A percentile compares a stretch with the other conserved stretches of the same genome.
These are phyloP conservation scores for Yarrowia sp. DNA, from an alignment of 805 yeast genomes.

Conservation along the genomic window DNA sequence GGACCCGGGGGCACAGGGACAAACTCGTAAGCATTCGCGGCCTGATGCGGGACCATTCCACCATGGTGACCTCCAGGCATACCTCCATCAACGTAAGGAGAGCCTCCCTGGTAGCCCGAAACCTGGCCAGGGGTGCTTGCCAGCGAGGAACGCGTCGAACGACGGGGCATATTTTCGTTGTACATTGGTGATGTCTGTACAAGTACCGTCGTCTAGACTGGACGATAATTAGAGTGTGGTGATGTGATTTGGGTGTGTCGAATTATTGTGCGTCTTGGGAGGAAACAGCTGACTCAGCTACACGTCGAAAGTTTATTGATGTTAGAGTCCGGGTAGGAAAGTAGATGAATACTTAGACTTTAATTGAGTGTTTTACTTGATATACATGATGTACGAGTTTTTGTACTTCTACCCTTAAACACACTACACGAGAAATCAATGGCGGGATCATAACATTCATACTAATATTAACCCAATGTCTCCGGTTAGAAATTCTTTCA, in stretches of 20 bases:
- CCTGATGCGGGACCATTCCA: background rate
- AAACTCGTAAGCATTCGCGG: background rate
- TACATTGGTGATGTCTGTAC: background rate
- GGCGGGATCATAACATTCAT: background rate
- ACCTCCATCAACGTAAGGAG: constrained; percentile 5
- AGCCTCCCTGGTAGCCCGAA: background rate
- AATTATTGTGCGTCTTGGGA: background rate
- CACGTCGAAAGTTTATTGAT: background rate
- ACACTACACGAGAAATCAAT: background rate
- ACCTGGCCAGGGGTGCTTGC: constrained; percentile 9
- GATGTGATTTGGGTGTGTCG: constrained; percentile 5
- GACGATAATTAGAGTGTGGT: constrained; percentile 20
- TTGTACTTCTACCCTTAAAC: no score
- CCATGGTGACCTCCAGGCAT: background rate
- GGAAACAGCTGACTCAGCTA: background rate
- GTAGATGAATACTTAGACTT: background rate
- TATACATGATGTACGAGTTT: no score
- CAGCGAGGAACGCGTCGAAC: constrained; percentile 13
- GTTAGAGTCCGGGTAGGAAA: background rate
- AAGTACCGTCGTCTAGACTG: background rate
- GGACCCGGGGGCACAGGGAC: constrained; percentile 22
- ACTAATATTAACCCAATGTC: background rate
- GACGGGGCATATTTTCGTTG: constrained; percentile 10
- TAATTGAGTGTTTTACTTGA: background rate
- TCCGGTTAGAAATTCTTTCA: background rate